Evolutionary conservation across 2,329 filamentous ascomycete genomes (phyloP).

Genomic region (Epichloe brachyelytri): DNA sequence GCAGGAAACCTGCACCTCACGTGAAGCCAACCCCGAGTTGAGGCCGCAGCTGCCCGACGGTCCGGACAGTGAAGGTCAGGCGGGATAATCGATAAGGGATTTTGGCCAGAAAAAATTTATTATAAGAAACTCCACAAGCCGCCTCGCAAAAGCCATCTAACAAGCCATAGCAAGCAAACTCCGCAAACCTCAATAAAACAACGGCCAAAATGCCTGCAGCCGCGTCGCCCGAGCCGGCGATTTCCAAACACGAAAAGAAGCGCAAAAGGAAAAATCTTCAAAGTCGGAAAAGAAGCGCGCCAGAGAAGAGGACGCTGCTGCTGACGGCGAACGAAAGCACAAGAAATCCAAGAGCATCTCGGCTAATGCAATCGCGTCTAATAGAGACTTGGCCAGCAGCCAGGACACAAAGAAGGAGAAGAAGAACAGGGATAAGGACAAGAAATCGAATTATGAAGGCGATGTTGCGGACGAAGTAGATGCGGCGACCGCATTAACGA

Average conservation of each 20-base stretch:
- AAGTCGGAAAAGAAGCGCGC: constrained; percentile 31
- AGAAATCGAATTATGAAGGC: constrained; percentile 8
- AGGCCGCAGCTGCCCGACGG: neutral
- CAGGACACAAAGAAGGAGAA: constrained; percentile 23
- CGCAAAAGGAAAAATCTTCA: constrained; percentile 22
- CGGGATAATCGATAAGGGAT: constrained; percentile 1
- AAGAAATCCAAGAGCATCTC: constrained; percentile 38
- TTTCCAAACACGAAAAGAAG: constrained; percentile 26
- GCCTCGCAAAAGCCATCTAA: neutral
- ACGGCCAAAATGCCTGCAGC: constrained; percentile 14
- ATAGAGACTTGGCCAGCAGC: constrained; percentile 16
- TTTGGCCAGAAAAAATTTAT: neutral
- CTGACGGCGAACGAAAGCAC: constrained; percentile 31
- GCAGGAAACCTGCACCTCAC: too few species aligned
- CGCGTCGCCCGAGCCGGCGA: constrained; percentile 16
- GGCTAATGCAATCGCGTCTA: constrained; percentile 11
- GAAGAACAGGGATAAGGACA: constrained; percentile 16
- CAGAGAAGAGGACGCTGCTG: constrained; percentile 27
- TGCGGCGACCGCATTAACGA: constrained; percentile 1
- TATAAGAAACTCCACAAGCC: neutral
- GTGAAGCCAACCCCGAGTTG: neutral
- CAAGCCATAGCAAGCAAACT: constrained; percentile 2
- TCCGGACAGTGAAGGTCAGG: neutral
- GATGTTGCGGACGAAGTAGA: neutral
- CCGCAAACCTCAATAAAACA: constrained; percentile 5